A percentile compares a stretch with the other conserved stretches of the same genome.
phyloP scores from a whole-genome alignment of 2,329 filamentous ascomycete species.

The Lachnellula hyalina region DNA sequence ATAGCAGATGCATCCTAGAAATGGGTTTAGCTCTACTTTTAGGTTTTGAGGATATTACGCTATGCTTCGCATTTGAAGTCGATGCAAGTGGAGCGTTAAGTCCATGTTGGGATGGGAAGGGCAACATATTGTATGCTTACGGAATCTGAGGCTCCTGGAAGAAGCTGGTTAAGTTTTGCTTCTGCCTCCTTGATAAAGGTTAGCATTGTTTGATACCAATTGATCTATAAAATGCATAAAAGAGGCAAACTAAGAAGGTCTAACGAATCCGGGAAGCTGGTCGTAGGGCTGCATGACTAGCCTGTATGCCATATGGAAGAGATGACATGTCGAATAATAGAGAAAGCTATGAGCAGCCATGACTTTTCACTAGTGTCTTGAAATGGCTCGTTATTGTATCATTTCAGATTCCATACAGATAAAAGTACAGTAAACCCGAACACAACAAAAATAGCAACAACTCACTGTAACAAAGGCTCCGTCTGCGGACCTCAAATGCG shows the following conservation, averaged over 20 bases:
- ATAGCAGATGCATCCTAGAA: conserved; percentile 3
- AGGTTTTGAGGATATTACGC: background rate
- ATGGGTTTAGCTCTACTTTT: background rate
- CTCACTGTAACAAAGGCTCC: conserved; percentile 9
- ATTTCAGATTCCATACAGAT: background rate
- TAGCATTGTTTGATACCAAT: conserved; percentile 2
- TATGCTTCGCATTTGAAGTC: background rate
- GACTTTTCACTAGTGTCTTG: background rate
- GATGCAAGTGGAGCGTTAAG: background rate
- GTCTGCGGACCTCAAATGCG: conserved; percentile 19
- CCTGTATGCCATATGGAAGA: background rate
- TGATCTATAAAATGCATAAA: background rate
- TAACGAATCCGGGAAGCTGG: background rate
- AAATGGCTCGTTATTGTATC: background rate
- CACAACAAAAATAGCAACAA: background rate
- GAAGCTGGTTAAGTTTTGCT: conserved; percentile 22
- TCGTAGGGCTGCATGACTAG: background rate
- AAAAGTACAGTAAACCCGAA: background rate
- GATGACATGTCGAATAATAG: background rate
- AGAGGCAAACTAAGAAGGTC: background rate
- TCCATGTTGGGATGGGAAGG: too few relatives aligned
- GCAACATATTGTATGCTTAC: too few relatives aligned
- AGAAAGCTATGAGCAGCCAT: background rate
- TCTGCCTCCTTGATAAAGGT: conserved; percentile 14
- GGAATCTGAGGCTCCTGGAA: conserved; percentile 17